Percentiles rank a stretch among this genome's conserved stretches.
phyloP scores from a whole-genome alignment of 768 basidiomycete species.

The Clathrus columnatus region DNA sequence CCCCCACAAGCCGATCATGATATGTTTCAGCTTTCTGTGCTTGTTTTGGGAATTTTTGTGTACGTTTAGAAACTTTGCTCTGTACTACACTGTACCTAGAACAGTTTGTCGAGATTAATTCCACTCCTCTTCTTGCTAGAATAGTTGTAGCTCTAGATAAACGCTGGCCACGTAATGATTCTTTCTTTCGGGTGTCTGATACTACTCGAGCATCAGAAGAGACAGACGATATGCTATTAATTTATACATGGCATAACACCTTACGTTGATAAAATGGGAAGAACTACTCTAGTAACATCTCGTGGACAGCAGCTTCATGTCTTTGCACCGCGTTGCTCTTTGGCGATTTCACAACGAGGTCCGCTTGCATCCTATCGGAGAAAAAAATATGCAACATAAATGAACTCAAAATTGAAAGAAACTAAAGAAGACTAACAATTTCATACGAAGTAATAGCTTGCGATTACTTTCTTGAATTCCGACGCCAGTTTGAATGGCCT shows the following conservation, averaged over 20 bases:
- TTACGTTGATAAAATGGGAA: not conserved
- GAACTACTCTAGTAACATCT: constrained; percentile 8
- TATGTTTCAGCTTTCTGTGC: too few relatives aligned
- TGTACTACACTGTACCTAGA: too few relatives aligned
- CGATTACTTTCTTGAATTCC: constrained; percentile 67
- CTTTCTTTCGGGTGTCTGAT: too few relatives aligned
- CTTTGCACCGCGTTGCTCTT: constrained; percentile 24
- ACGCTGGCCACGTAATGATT: too few relatives aligned
- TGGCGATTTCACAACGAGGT: constrained; percentile 60
- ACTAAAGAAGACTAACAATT: constrained; percentile 49
- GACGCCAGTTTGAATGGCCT: constrained; percentile 63
- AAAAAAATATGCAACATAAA: not conserved
- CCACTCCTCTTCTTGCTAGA: too few relatives aligned
- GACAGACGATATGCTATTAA: not conserved
- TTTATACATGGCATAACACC: not conserved
- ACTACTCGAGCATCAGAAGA: too few relatives aligned
- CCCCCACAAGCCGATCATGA: too few relatives aligned
- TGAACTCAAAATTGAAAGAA: not conserved
- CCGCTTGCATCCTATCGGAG: constrained; percentile 65
- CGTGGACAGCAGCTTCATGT: constrained; percentile 8
- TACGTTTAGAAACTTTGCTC: too few relatives aligned
- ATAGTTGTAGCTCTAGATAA: too few relatives aligned
- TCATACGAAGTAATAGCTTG: constrained; percentile 75
- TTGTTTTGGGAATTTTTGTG: too few relatives aligned
- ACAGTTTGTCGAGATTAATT: too few relatives aligned